phyloP scores from a whole-genome alignment of 768 basidiomycete genomes.

The Termitomyces sp. region DNA sequence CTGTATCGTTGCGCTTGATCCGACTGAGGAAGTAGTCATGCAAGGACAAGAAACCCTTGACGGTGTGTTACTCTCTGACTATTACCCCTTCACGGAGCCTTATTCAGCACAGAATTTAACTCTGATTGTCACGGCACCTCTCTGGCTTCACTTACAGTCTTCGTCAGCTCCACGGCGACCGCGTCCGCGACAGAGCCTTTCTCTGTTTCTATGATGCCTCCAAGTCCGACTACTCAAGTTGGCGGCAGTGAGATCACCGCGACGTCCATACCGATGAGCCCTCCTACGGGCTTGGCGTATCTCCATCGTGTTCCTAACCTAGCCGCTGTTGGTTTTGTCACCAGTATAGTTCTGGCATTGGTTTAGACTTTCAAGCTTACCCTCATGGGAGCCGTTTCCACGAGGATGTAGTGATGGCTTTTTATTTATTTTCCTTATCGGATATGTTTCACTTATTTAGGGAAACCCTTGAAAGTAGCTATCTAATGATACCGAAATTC shows the following conservation, averaged over 20 bases:
- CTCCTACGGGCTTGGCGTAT: neutral
- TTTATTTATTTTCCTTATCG: neutral
- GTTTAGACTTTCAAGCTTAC: neutral
- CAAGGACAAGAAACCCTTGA: conserved; percentile 19
- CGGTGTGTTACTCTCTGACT: conserved; percentile 14
- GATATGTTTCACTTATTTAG: neutral
- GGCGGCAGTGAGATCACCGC: neutral
- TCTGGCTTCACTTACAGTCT: neutral
- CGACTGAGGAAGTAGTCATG: conserved; percentile 7
- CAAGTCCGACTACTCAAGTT: neutral
- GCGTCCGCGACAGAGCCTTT: neutral
- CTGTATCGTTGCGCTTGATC: conserved; percentile 18
- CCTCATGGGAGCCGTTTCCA: neutral
- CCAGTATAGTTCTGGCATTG: neutral
- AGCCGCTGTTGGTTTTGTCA: neutral
- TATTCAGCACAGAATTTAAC: neutral
- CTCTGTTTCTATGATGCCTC: too few species aligned
- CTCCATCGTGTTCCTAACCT: neutral
- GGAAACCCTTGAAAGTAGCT: neutral
- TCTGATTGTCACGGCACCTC: neutral
- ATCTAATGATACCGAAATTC: neutral
- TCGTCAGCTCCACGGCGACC: neutral
- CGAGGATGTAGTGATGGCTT: neutral
- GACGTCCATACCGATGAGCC: too few species aligned
- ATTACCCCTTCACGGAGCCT: neutral